Conservation (phyloP, 371 early-diverging fungal species). For the Conidiobolus incongruus region DNA sequence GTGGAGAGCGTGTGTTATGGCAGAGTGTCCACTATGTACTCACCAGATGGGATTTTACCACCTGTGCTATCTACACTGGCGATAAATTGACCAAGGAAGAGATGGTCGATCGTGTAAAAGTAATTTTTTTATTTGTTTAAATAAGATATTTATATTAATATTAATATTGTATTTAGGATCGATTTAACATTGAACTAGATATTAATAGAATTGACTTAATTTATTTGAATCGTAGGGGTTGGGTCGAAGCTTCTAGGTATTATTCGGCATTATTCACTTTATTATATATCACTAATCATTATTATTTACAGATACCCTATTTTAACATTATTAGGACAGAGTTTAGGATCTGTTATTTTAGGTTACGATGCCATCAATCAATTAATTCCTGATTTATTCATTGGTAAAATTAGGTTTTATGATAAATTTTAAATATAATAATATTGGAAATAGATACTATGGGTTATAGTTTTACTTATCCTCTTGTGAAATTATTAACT, state of each 20-base stretch:
- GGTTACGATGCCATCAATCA: conserved; percentile 49
- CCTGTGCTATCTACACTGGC: conserved; percentile 62
- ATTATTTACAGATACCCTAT: conserved; percentile 33
- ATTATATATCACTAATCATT: neutral
- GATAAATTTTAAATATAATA: neutral
- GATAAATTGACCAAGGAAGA: conserved; percentile 24
- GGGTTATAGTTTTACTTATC: conserved; percentile 88
- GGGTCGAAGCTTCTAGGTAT: conserved; percentile 45
- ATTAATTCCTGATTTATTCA: conserved; percentile 57
- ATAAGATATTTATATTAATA: conserved; percentile 1
- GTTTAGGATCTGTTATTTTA: conserved; percentile 50
- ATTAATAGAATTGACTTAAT: conserved; percentile 26
- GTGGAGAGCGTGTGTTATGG: conserved; percentile 94
- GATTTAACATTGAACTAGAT: conserved; percentile 45
- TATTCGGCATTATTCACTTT: neutral
- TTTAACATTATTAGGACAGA: conserved; percentile 69
- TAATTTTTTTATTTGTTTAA: too few species aligned
- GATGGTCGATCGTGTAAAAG: conserved; percentile 35
- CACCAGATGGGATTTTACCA: conserved; percentile 24
- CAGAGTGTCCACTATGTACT: conserved; percentile 55
- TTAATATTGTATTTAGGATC: conserved; percentile 26
- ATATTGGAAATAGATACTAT: conserved; percentile 45
- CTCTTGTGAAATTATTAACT: conserved; percentile 39
- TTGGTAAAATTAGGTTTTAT: conserved; percentile 17
- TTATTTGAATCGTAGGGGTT: conserved; percentile 29